A percentile compares a stretch with the other conserved stretches of the same genome.
phyloP scores from a whole-genome alignment of 495 filamentous ascomycete genomes.

The Neurospora sp. region DNA sequence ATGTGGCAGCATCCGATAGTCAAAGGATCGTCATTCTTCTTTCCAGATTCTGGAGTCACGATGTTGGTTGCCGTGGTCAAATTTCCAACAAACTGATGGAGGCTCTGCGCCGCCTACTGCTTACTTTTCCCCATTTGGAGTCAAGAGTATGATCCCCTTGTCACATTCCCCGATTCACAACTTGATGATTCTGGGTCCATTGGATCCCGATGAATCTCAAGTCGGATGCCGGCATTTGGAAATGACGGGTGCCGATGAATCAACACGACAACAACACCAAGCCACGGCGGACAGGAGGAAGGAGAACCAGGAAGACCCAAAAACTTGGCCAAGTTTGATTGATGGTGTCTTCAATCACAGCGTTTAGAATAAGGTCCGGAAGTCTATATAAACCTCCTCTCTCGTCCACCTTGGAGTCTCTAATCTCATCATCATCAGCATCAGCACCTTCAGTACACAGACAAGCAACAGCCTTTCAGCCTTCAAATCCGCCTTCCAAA shows the following conservation, averaged over 20 bases:
- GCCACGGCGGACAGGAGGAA: not conserved
- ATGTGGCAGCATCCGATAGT: not conserved
- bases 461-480: not conserved
- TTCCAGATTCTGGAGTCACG: not conserved
- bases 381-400: conserved; percentile 6
- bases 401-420: not conserved
- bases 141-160: not conserved
- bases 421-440: conserved; percentile 7
- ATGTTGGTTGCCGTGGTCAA: not conserved
- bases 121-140: not conserved
- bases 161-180: not conserved
- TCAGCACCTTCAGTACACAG: conserved; percentile 2
- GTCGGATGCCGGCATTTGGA: not conserved
- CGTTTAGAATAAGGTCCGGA: not conserved
- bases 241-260: not conserved
- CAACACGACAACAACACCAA: not conserved
- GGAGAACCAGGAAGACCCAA: not conserved
- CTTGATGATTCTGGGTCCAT: not conserved
- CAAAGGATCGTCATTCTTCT: not conserved
- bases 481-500: not conserved
- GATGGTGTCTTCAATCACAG: not conserved
- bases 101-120: not conserved
- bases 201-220: not conserved
- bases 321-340: not conserved
- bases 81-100: not conserved